These are phyloP conservation scores for Leptoxyphium fumago DNA, from an alignment of 2,329 filamentous ascomycete genomes.

Conservation along the genomic window DNA sequence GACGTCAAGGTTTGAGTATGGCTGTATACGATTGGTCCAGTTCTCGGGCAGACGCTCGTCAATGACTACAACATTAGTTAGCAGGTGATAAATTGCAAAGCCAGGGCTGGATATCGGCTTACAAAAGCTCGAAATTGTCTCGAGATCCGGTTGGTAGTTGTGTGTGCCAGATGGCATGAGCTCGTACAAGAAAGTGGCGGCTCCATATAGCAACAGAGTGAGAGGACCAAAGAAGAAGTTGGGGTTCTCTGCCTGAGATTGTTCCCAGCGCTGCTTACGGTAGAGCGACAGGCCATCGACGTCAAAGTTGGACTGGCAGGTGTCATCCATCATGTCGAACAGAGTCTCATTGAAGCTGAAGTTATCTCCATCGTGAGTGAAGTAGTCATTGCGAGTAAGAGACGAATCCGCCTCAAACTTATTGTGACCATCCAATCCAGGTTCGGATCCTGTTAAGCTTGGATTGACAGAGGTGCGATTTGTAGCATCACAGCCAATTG, in stretches of 20 bases:
- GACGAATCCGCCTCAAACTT: constrained; percentile 30
- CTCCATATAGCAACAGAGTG: constrained; percentile 26
- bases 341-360: constrained; percentile 28
- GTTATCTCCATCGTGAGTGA: constrained; percentile 21
- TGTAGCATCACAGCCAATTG: constrained; percentile 32
- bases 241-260: constrained; percentile 23
- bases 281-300: constrained; percentile 24
- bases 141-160: constrained; percentile 20
- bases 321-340: constrained; percentile 24
- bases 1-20: constrained; percentile 24
- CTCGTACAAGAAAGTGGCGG: constrained; percentile 30
- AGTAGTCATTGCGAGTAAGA: constrained; percentile 28
- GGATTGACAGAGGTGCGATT: constrained; percentile 24
- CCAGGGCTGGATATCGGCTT: neutral
- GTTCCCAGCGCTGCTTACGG: constrained; percentile 25
- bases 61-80: constrained; percentile 21
- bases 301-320: constrained; percentile 24
- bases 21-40: constrained; percentile 23
- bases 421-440: constrained; percentile 30
- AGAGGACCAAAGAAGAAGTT: constrained; percentile 31
- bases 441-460: constrained; percentile 22
- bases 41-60: constrained; percentile 27
- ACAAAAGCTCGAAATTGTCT: constrained; percentile 24
- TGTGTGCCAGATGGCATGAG: constrained; percentile 24
- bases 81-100: constrained; percentile 10